A percentile compares a stretch with the other conserved stretches of the same genome.
These are phyloP conservation scores for Emydomyces testavorans DNA, from an alignment of 2,329 filamentous ascomycete genomes.

Conservation along the genomic window DNA sequence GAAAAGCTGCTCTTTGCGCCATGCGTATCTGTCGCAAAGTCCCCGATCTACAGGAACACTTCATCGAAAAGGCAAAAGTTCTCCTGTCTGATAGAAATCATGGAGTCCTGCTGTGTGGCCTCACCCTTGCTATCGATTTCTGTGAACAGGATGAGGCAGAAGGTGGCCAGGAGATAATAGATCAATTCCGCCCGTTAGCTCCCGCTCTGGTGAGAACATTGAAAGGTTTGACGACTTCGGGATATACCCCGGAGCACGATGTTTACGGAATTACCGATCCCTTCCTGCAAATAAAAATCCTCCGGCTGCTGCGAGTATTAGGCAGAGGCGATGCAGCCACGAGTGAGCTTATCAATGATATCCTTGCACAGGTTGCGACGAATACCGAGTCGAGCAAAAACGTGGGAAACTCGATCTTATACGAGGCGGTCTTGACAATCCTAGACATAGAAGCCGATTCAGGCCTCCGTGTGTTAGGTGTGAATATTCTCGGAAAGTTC, in stretches of 20 bases:
- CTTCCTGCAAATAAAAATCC: conserved; percentile 92
- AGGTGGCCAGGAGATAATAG: conserved; percentile 78
- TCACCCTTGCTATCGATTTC: conserved; percentile 81
- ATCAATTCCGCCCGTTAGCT: conserved; percentile 81
- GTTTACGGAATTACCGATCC: conserved; percentile 97
- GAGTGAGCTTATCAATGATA: conserved; percentile 97
- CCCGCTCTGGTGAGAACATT: conserved; percentile 76
- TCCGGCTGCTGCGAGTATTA: conserved; percentile 73
- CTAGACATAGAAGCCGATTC: conserved; percentile 97
- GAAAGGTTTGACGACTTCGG: conserved; percentile 85
- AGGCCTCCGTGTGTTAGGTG: conserved; percentile 80
- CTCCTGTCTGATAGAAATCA: conserved; percentile 89
- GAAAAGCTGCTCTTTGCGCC: conserved; percentile 94
- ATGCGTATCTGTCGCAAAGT: conserved; percentile 99
- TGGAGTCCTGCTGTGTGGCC: conserved; percentile 80
- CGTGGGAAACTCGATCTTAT: conserved; percentile 94
- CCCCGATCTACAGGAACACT: conserved; percentile 92
- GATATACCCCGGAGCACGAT: conserved; percentile 95
- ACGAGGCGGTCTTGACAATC: conserved; percentile 93
- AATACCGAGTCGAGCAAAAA: conserved; percentile 98
- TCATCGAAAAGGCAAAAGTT: conserved; percentile 82
- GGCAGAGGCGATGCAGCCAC: conserved; percentile 75
- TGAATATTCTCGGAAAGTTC: conserved; percentile 98
- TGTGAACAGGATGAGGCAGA: conserved; percentile 93
- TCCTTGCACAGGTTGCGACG: conserved; percentile 89